Evolutionary conservation across 2,329 filamentous ascomycete species (phyloP).

Genomic region (Epichloe elymi): DNA sequence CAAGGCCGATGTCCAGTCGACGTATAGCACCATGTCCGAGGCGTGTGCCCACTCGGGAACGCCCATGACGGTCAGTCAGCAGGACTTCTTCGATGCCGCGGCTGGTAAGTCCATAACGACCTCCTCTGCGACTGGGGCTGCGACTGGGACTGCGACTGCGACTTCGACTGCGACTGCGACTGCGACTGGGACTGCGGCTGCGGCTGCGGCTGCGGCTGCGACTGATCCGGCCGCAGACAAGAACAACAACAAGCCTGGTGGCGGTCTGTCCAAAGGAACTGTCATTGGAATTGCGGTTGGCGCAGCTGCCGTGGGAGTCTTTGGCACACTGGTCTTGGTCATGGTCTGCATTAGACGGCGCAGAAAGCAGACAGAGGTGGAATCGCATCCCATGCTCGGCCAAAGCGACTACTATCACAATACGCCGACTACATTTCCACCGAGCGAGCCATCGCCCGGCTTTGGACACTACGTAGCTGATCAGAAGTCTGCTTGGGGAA

Average conservation of each 20-base stretch:
- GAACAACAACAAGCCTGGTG: not conserved
- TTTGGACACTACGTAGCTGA: constrained; percentile 3
- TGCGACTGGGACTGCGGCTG: not conserved
- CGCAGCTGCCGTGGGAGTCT: constrained; percentile 17
- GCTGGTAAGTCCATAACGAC: not conserved
- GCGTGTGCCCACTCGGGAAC: constrained; percentile 33
- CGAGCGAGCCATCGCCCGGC: constrained; percentile 12
- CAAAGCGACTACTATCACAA: constrained; percentile 8
- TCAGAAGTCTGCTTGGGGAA: constrained; percentile 6
- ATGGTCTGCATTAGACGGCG: constrained; percentile 17
- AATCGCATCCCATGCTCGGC: constrained; percentile 19
- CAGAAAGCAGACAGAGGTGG: constrained; percentile 14
- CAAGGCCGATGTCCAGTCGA: constrained; percentile 23
- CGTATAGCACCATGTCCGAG: constrained; percentile 29
- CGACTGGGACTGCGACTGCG: not conserved
- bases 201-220: not conserved
- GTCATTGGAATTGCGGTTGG: constrained; percentile 29
- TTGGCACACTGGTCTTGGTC: constrained; percentile 11
- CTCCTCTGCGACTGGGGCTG: not conserved
- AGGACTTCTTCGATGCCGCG: constrained; percentile 24
- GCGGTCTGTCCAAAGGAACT: constrained; percentile 20
- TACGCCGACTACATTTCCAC: constrained; percentile 9
- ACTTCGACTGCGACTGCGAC: too few relatives aligned
- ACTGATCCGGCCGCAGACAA: not conserved
- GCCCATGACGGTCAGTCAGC: constrained; percentile 27